These are phyloP conservation scores for Claviceps citrina DNA, from an alignment of 2,329 filamentous ascomycete species.

Conservation along the genomic window DNA sequence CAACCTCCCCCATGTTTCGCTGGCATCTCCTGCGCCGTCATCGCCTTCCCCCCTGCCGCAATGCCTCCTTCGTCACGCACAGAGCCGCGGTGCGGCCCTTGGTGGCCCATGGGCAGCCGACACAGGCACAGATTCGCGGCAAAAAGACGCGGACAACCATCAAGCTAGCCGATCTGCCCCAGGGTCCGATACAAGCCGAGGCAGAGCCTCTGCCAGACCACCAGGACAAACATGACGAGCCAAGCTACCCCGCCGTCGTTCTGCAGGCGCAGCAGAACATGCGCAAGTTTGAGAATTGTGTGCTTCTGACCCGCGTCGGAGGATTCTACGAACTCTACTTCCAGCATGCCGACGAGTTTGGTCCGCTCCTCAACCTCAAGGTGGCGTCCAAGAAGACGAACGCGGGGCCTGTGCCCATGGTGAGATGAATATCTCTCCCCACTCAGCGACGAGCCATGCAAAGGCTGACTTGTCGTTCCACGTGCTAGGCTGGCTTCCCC, in stretches of 20 bases:
- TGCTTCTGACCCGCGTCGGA: slow-evolving; percentile 80
- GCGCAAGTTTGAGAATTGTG: slow-evolving; percentile 77
- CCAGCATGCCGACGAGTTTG: slow-evolving; percentile 81
- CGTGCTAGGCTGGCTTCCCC: slow-evolving; percentile 66
- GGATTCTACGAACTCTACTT: slow-evolving; percentile 98
- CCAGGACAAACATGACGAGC: slow-evolving; percentile 29
- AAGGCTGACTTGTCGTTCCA: background rate
- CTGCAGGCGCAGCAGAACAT: slow-evolving; percentile 81
- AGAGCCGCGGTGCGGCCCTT: background rate
- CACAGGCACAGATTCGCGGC: slow-evolving; percentile 21
- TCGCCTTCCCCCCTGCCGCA: slow-evolving; percentile 2
- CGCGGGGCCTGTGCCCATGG: slow-evolving; percentile 72
- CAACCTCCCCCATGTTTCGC: slow-evolving; percentile 8
- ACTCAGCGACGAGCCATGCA: too few species aligned
- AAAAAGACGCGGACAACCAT: slow-evolving; percentile 41
- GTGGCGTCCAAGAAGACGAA: slow-evolving; percentile 67
- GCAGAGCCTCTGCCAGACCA: slow-evolving; percentile 21
- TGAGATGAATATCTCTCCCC: too few species aligned
- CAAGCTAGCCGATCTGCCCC: slow-evolving; percentile 41
- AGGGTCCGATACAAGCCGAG: slow-evolving; percentile 26
- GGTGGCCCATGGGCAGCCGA: background rate
- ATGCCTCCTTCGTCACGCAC: background rate
- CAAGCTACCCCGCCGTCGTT: slow-evolving; percentile 70
- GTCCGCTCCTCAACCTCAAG: slow-evolving; percentile 75
- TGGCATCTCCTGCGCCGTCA: slow-evolving; percentile 2